Base-by-base conservation (phyloP, 169 alveolate species). In the Plasmodium inui region DNA sequence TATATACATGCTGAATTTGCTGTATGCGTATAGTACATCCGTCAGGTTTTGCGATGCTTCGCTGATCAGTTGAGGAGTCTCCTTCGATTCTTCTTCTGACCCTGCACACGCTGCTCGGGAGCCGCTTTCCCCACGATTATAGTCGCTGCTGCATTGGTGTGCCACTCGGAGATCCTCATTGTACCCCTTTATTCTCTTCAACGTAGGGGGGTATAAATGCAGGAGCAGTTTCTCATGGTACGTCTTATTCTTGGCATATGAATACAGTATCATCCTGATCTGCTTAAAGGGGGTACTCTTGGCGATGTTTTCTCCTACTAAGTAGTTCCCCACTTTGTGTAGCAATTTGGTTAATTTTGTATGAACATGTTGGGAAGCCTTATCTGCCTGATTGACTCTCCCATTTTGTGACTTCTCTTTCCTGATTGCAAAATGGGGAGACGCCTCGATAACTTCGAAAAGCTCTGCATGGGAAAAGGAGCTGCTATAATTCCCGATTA, bases 141-240 rank as follows among this genome's bases (percentile, higher is more conserved):
- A n/a, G n/a, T n/a, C n/a, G n/a, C n/a, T n/a, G n/a, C n/a, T n/a
- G n/a, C n/a, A n/a, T n/a, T n/a, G n/a, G n/a, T n/a, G n/a, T n/a
- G n/a, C n/a, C n/a, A n/a, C n/a, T n/a, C 37, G 61, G 1, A 80
- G 44, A n/a, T 89, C 83, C 26, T 32, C 39, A 46, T 89, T 89
- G 34, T 61, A 61, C 34, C 57, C 26, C 83, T 80, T 89, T 61
- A 89, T 89, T 37, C 50, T 22, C n/a, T 70, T 79, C 55, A 89
- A 41, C 32, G 67, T 41, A 14, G 37, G n/a, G 10, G 88, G 91
- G 79, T 37, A 80, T 22, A 61, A 7, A 61, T 70, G 50, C 14
- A 89, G 37, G 82, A 89, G 53, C 37, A 89, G 19, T 9, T 89
- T 89, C 55, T 89, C 94, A 61, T 89, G 94, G n/a, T 89, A 80